Percentiles rank a stretch among this genome's conserved stretches.
These are phyloP conservation scores for Talaromyces wortmannii DNA, from an alignment of 495 filamentous ascomycete species.

Conservation along the genomic window DNA sequence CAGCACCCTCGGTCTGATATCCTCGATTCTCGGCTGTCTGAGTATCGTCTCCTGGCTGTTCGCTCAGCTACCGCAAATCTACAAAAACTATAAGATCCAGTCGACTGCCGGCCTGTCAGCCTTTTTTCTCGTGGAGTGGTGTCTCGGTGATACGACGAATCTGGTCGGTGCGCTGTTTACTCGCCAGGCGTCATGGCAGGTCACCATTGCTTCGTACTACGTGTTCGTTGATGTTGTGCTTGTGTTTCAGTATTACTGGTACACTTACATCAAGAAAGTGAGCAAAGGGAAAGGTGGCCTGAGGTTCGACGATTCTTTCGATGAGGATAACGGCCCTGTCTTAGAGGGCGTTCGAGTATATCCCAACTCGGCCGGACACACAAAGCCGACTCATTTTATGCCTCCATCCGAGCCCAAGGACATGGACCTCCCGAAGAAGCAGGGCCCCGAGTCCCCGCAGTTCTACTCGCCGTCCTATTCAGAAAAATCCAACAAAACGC, in stretches of 20 bases:
- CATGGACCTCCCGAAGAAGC: constrained; percentile 19
- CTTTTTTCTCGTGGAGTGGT: constrained; percentile 65
- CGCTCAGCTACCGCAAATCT: constrained; percentile 68
- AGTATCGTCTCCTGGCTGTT: constrained; percentile 73
- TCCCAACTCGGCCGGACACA: constrained; percentile 4
- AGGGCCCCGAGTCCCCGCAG: constrained; percentile 9
- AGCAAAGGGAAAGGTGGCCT: constrained; percentile 18
- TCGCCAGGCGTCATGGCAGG: constrained; percentile 63
- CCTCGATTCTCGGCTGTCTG: constrained; percentile 54
- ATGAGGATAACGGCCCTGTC: not conserved
- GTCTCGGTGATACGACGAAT: constrained; percentile 63
- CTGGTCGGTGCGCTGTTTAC: constrained; percentile 60
- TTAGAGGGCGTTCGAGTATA: constrained; percentile 8
- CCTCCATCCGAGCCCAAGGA: constrained; percentile 20
- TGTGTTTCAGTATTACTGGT: constrained; percentile 64
- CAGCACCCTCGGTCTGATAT: constrained; percentile 58
- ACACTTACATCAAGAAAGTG: constrained; percentile 42
- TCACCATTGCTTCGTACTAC: constrained; percentile 62
- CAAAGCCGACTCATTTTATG: not conserved
- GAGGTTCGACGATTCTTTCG: not conserved
- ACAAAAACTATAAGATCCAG: constrained; percentile 59
- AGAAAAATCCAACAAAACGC: constrained; percentile 9
- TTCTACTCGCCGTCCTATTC: constrained; percentile 26
- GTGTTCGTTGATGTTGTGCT: constrained; percentile 59
- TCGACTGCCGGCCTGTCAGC: constrained; percentile 64